A percentile compares a stretch with the other conserved stretches of the same genome.
phyloP scores from a whole-genome alignment of 345 rosid genomes.

The Conringia planisiliqua region DNA sequence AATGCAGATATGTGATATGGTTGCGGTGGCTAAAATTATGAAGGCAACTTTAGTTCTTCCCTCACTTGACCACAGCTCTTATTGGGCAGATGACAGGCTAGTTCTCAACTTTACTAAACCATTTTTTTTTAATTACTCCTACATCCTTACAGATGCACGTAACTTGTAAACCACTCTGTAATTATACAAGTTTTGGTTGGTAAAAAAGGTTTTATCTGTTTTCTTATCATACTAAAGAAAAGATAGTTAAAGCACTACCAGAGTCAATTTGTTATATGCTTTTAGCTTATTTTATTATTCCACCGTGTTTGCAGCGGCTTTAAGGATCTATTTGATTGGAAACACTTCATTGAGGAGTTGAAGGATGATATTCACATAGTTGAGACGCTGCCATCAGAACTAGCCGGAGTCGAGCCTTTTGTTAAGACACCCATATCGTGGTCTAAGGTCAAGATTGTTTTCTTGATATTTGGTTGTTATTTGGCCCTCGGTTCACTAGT shows the following conservation, averaged over 20 bases:
- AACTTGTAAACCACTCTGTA: neutral
- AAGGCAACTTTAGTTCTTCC: conserved; percentile 95
- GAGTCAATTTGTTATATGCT: neutral
- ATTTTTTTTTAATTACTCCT: neutral
- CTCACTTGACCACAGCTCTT: conserved; percentile 85
- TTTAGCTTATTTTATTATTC: conserved; percentile 4
- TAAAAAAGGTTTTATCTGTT: neutral
- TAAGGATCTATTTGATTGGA: conserved; percentile 94
- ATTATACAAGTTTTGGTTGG: neutral
- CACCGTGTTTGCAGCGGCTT: conserved; percentile 58
- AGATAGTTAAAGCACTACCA: neutral
- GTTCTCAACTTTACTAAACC: neutral
- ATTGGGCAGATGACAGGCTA: conserved; percentile 92
- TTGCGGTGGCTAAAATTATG: conserved; percentile 82
- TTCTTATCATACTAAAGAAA: neutral
- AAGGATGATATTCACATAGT: conserved; percentile 82
- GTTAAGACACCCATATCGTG: conserved; percentile 88
- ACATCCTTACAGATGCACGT: neutral
- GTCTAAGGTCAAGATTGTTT: conserved; percentile 65
- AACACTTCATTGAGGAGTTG: conserved; percentile 71
- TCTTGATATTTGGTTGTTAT: conserved; percentile 1
- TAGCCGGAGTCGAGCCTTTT: conserved; percentile 59
- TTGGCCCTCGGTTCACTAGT: neutral
- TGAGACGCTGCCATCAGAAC: conserved; percentile 65
- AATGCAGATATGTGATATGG: conserved; percentile 98